These are phyloP conservation scores for Fraxinus albicans DNA, from an alignment of 305 asterid species.

Conservation along the genomic window DNA sequence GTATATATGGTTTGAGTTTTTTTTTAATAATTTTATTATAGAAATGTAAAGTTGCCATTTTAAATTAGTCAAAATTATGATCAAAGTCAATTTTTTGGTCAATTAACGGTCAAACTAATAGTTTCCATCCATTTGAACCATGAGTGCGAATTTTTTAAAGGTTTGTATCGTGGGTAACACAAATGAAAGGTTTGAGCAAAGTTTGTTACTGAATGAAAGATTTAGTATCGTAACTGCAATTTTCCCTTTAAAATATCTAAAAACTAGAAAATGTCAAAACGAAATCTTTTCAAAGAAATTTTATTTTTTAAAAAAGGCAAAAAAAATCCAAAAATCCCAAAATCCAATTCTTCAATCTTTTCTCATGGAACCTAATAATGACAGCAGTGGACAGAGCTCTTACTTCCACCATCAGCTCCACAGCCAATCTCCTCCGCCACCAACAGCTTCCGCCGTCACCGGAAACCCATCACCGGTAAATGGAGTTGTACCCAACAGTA, in stretches of 20 bases:
- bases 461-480: constrained; percentile 25
- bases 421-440: constrained; percentile 13
- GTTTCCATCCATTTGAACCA: background rate
- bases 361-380: constrained; percentile 27
- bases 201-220: background rate
- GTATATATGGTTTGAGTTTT: no score
- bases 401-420: constrained; percentile 41
- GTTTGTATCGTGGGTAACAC: background rate
- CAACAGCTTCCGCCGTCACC: constrained; percentile 14
- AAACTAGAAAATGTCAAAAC: background rate
- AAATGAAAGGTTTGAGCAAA: no score
- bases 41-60: background rate
- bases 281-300: background rate
- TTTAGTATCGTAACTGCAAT: background rate
- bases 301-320: constrained; percentile 8
- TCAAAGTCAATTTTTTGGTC: background rate
- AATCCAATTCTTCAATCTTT: constrained; percentile 19
- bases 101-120: no score
- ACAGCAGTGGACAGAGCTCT: constrained; percentile 22
- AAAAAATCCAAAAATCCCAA: constrained; percentile 13
- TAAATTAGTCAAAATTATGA: background rate
- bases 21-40: no score
- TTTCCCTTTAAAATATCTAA: background rate
- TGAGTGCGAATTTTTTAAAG: background rate
- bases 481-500: constrained; percentile 36